Conservation (phyloP, 306 rosid genomes). For the Rubus idaeus region DNA sequence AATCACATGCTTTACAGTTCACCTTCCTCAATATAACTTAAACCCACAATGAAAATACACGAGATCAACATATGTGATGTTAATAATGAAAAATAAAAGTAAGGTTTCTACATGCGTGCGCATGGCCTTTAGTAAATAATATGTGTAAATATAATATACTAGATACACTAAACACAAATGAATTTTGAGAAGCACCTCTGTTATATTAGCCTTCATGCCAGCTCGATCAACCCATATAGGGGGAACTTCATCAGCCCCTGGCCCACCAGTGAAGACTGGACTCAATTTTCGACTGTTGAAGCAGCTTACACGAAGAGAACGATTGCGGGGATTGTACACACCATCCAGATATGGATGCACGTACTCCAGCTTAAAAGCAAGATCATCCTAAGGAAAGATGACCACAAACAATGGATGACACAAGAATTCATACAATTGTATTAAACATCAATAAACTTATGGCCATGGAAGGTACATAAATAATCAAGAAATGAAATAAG, state of each 20-base stretch:
- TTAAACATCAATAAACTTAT: slow-evolving; percentile 3
- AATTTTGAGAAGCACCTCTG: slow-evolving; percentile 54
- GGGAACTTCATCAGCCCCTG: slow-evolving; percentile 95
- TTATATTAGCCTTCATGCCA: slow-evolving; percentile 82
- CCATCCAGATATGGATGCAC: slow-evolving; percentile 95
- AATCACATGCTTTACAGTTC: no score
- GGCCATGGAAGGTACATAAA: background rate
- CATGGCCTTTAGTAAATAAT: no score
- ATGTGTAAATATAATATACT: background rate
- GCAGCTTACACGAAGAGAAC: slow-evolving; percentile 84
- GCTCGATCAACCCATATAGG: slow-evolving; percentile 96
- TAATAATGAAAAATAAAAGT: no score
- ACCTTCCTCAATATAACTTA: no score
- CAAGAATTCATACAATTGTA: slow-evolving; percentile 8
- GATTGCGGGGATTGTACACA: slow-evolving; percentile 61
- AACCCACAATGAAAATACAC: no score
- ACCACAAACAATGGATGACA: slow-evolving; percentile 18
- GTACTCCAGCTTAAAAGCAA: slow-evolving; percentile 92
- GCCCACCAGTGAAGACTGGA: slow-evolving; percentile 97
- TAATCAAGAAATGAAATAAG: slow-evolving; percentile 8
- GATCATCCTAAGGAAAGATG: slow-evolving; percentile 68
- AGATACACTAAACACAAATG: background rate
- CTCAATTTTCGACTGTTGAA: slow-evolving; percentile 93
- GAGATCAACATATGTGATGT: no score
- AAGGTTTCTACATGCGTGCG: no score